These are phyloP conservation scores for Phyllosticta citribraziliensis DNA, from an alignment of 2,329 filamentous ascomycete species.

Conservation along the genomic window DNA sequence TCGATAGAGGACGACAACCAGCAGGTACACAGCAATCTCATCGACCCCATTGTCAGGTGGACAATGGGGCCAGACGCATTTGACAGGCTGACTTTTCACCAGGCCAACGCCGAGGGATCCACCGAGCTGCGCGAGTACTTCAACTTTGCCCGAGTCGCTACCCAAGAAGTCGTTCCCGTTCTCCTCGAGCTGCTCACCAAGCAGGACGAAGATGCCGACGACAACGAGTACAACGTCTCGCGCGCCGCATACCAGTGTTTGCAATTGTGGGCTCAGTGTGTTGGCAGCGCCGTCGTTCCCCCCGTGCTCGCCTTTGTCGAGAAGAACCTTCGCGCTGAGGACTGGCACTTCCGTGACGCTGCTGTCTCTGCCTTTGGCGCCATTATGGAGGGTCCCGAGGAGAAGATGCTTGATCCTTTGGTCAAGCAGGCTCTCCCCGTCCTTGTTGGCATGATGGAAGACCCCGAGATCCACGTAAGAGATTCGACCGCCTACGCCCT, in stretches of 20 bases:
- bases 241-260: conserved; percentile 94
- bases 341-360: conserved; percentile 92
- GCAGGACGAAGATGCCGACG: conserved; percentile 92
- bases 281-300: conserved; percentile 72
- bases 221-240: conserved; percentile 96
- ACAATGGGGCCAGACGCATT: conserved; percentile 12
- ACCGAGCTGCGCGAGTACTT: conserved; percentile 86
- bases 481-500: conserved; percentile 95
- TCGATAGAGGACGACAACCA: conserved; percentile 95
- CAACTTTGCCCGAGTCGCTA: conserved; percentile 90
- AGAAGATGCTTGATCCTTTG: conserved; percentile 82
- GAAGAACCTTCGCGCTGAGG: conserved; percentile 74
- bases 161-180: conserved; percentile 87
- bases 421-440: conserved; percentile 92
- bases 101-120: conserved; percentile 58
- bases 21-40: conserved; percentile 45
- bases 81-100: conserved; percentile 18
- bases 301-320: conserved; percentile 89
- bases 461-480: conserved; percentile 78
- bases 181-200: conserved; percentile 82
- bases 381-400: conserved; percentile 97
- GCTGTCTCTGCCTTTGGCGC: conserved; percentile 95
- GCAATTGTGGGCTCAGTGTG: conserved; percentile 88
- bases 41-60: background rate
- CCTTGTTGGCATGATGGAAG: conserved; percentile 86